Percentiles rank a stretch among this genome's conserved stretches.
Evolutionary conservation across 176 grass and related monocot genomes (phyloP).

Genomic region (Olyra latifolia): DNA sequence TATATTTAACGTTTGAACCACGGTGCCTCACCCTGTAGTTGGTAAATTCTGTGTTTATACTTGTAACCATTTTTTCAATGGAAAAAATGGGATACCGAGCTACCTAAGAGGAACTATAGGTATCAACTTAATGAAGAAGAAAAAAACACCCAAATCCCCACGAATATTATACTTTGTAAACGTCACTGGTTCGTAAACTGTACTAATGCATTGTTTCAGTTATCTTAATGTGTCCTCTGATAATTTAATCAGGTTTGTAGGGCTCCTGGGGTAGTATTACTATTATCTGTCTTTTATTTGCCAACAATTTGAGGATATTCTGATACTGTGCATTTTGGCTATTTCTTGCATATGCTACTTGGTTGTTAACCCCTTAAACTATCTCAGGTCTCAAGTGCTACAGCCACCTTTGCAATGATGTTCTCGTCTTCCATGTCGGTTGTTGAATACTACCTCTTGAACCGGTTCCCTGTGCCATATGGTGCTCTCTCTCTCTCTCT

Average conservation of each 20-base stretch:
- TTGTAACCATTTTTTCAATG: too few relatives aligned
- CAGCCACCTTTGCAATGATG: conserved; percentile 85
- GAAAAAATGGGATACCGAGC: too few relatives aligned
- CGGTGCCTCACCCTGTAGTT: background rate
- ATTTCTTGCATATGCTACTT: background rate
- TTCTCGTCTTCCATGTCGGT: conserved; percentile 87
- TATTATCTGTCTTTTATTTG: too few relatives aligned
- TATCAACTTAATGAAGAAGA: too few relatives aligned
- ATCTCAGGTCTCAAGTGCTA: conserved; percentile 76
- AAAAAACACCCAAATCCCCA: too few relatives aligned
- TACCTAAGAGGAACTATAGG: too few relatives aligned
- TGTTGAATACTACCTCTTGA: conserved; percentile 74
- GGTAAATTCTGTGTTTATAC: background rate
- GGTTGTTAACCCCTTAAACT: background rate
- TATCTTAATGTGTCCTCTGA: background rate
- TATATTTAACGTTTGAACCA: background rate
- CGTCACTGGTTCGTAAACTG: background rate
- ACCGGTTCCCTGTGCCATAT: conserved; percentile 67
- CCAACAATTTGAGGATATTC: background rate
- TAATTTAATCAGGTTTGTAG: background rate
- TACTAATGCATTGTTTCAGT: background rate
- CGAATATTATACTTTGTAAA: background rate
- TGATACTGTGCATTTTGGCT: background rate
- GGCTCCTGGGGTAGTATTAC: too few relatives aligned
- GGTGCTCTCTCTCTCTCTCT: conserved; percentile 21